Conservation (phyloP, 257 asterid species). For the Solanum chaucha region DNA sequence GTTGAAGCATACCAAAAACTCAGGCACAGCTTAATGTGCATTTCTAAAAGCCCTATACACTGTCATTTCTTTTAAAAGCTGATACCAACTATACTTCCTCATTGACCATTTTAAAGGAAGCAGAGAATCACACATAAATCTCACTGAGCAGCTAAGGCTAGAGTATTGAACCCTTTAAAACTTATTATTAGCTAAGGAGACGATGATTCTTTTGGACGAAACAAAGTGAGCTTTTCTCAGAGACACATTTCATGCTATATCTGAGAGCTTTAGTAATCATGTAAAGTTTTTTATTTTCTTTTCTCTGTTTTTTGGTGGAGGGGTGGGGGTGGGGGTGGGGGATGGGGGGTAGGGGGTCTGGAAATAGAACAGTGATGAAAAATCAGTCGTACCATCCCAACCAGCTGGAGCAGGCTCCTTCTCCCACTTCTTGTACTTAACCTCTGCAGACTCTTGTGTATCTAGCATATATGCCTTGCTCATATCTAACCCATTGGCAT, state of each 20-base stretch:
- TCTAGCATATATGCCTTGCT: constrained; percentile 87
- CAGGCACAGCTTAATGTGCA: neutral
- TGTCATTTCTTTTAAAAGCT: neutral
- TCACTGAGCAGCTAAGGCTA: neutral
- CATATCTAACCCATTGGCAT: constrained; percentile 91
- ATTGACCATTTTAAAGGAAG: neutral
- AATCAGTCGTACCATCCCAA: constrained; percentile 49
- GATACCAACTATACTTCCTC: neutral
- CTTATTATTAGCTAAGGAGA: neutral
- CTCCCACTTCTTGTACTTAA: constrained; percentile 91
- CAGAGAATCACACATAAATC: neutral
- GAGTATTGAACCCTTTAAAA: neutral
- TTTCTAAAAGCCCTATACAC: neutral
- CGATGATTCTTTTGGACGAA: neutral
- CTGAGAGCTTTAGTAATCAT: neutral
- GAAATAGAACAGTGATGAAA: neutral
- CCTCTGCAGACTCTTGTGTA: constrained; percentile 74
- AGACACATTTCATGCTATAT: neutral
- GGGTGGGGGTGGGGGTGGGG: neutral
- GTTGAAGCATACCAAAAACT: neutral
- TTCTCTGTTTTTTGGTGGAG: neutral
- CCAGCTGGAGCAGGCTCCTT: constrained; percentile 96
- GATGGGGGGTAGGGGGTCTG: neutral
- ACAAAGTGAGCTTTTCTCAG: neutral
- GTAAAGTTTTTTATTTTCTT: neutral